These are phyloP conservation scores for Mycena galopus DNA, from an alignment of 768 basidiomycete genomes.

Conservation along the genomic window DNA sequence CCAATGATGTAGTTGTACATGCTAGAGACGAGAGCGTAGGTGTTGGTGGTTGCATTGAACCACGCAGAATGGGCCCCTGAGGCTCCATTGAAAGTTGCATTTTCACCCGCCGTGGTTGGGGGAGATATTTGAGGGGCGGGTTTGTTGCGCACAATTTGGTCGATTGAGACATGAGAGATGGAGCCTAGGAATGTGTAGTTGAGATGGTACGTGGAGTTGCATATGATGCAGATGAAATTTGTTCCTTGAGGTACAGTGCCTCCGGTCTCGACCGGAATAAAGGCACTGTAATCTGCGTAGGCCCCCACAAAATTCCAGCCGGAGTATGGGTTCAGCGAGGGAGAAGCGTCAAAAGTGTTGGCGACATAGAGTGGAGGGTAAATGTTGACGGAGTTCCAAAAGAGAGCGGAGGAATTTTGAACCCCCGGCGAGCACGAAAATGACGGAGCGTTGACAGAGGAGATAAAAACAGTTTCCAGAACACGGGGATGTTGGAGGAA, in stretches of 20 bases:
- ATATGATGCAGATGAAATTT: slow-evolving; percentile 22
- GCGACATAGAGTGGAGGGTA: background rate
- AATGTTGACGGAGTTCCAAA: background rate
- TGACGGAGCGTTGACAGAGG: slow-evolving; percentile 16
- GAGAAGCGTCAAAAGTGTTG: background rate
- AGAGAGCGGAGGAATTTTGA: background rate
- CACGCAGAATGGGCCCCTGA: background rate
- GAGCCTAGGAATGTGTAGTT: slow-evolving; percentile 10
- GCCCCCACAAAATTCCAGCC: slow-evolving; percentile 9
- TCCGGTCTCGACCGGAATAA: background rate
- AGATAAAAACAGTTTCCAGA: slow-evolving; percentile 21
- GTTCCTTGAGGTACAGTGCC: background rate
- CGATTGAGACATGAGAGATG: background rate
- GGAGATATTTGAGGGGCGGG: slow-evolving; percentile 8
- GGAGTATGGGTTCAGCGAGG: background rate
- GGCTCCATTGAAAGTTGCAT: background rate
- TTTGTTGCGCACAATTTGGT: background rate
- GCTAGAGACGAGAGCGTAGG: slow-evolving; percentile 20
- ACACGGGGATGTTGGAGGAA: background rate
- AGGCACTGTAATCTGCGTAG: background rate
- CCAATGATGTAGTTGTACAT: slow-evolving; percentile 14
- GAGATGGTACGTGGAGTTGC: slow-evolving; percentile 27
- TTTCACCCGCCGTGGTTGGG: background rate
- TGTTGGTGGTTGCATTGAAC: slow-evolving; percentile 28
- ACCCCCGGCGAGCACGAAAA: slow-evolving; percentile 16